Conservation (phyloP, 2,329 filamentous ascomycete genomes). For the Lomentospora prolificans region DNA sequence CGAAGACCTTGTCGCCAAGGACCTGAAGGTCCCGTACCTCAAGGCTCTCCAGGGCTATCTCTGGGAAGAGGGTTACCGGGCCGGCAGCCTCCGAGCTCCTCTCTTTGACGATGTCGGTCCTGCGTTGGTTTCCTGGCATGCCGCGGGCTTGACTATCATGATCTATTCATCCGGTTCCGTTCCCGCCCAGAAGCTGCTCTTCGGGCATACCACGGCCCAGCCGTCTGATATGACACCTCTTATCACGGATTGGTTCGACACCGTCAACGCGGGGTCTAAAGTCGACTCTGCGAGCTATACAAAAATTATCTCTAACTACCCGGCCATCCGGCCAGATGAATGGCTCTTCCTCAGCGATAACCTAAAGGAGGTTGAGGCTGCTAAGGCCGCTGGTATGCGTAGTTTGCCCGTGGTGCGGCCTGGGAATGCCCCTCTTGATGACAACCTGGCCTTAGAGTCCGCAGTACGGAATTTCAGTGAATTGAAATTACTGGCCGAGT, state of each 20-base stretch:
- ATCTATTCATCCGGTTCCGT: conserved; percentile 81
- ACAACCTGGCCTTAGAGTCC: conserved; percentile 29
- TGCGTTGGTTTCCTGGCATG: conserved; percentile 49
- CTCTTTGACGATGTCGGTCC: conserved; percentile 67
- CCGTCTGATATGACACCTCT: conserved; percentile 48
- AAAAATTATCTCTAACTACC: conserved; percentile 41
- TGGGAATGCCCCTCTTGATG: conserved; percentile 56
- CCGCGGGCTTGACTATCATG: conserved; percentile 47
- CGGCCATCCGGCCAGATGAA: conserved; percentile 34
- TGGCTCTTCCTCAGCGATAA: conserved; percentile 81
- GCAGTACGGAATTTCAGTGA: conserved; percentile 24
- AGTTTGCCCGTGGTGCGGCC: conserved; percentile 54
- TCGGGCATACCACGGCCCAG: conserved; percentile 52
- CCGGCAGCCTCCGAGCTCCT: conserved; percentile 59
- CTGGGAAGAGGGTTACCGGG: conserved; percentile 65
- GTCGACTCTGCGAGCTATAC: conserved; percentile 56
- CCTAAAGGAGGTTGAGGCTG: conserved; percentile 56
- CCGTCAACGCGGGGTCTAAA: conserved; percentile 70
- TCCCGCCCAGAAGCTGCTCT: conserved; percentile 70
- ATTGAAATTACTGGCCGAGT: conserved; percentile 4
- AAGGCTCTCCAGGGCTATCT: conserved; percentile 74
- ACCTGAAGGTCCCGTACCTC: conserved; percentile 67
- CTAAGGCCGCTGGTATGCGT: conserved; percentile 52
- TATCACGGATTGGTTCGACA: conserved; percentile 66
- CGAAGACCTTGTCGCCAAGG: conserved; percentile 57